These are phyloP conservation scores for Chimonanthus praecox DNA, from an alignment of 164 flowering plant genomes.

Conservation along the genomic window DNA sequence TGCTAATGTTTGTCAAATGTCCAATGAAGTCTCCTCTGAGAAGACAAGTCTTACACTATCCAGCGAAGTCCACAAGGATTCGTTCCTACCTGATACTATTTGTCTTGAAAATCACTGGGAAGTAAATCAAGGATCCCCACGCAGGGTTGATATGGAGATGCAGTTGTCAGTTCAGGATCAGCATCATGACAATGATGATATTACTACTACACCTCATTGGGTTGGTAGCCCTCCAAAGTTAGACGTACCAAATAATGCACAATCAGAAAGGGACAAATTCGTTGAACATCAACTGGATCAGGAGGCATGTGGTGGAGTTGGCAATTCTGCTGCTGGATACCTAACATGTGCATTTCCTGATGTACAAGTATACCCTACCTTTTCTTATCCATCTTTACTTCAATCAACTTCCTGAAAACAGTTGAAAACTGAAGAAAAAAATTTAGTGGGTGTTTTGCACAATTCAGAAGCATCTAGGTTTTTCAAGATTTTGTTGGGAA, in stretches of 20 bases:
- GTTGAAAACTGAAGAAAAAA: background rate
- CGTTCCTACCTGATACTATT: constrained; percentile 7
- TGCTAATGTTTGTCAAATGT: background rate
- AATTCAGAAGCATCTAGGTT: background rate
- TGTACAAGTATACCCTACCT: constrained; percentile 24
- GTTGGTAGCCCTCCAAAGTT: constrained; percentile 11
- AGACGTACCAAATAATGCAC: constrained; percentile 6
- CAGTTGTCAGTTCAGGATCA: constrained; percentile 20
- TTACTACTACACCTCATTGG: constrained; percentile 6
- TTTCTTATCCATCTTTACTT: background rate
- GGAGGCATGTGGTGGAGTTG: constrained; percentile 3
- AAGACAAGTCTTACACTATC: background rate
- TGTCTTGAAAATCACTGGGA: constrained; percentile 15
- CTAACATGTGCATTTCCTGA: constrained; percentile 19
- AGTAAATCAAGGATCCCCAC: constrained; percentile 13
- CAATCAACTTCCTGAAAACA: too few relatives aligned
- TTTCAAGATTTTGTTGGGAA: background rate
- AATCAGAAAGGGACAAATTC: constrained; percentile 12
- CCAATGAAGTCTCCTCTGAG: constrained; percentile 10
- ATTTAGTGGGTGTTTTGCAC: background rate
- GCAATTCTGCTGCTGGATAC: background rate
- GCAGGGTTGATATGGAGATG: constrained; percentile 22
- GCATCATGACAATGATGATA: constrained; percentile 6
- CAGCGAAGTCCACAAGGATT: constrained; percentile 14
- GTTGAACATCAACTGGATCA: constrained; percentile 15